Conservation (phyloP, 2,329 filamentous ascomycete genomes). For the Pestalotiopsis sp. region DNA sequence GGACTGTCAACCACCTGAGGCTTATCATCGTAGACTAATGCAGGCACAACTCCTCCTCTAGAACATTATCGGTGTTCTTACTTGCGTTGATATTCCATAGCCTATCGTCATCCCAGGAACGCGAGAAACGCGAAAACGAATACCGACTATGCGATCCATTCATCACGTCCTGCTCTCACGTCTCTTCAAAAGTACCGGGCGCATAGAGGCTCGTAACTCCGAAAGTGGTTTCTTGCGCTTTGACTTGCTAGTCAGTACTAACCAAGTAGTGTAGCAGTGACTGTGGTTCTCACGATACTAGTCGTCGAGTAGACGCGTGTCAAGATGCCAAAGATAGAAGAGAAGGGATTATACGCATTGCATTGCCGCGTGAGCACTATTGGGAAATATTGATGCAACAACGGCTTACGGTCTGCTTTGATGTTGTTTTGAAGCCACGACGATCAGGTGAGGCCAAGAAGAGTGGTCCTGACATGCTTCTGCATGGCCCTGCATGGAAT, state of each 20-base stretch:
- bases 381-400: neutral
- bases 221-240: neutral
- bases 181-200: neutral
- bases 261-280: neutral
- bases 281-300: neutral
- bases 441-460: neutral
- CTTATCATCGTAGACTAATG: neutral
- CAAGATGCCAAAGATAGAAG: neutral
- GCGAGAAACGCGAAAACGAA: neutral
- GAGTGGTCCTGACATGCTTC: neutral
- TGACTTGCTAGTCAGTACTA: neutral
- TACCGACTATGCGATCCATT: neutral
- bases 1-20: neutral
- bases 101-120: neutral
- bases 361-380: neutral
- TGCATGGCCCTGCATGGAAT: neutral
- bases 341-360: neutral
- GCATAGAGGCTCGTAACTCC: neutral
- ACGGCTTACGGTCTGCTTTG: neutral
- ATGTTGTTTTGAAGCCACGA: neutral
- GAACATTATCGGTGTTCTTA: neutral
- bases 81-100: neutral
- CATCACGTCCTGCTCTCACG: neutral
- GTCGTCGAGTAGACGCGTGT: neutral
- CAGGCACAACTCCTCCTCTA: neutral